Base-by-base conservation (phyloP, 2,329 filamentous ascomycete genomes). In the Boeremia lycopersici region DNA sequence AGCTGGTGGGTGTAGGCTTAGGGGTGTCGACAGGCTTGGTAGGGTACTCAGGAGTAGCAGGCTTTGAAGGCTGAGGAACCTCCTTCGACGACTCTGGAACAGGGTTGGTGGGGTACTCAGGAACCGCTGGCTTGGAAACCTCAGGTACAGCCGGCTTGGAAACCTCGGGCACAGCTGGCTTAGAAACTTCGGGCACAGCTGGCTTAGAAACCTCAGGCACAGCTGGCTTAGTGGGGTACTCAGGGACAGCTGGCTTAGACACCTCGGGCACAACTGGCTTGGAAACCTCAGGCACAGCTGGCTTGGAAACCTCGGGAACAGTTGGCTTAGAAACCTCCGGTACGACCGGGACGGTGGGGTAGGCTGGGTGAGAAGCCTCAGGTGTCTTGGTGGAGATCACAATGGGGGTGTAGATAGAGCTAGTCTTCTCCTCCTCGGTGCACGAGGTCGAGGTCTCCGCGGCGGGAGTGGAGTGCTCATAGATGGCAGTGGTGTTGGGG, bases 401-500 rank as follows among this genome's bases (percentile, higher is more conserved):
- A 19, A 61, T 57, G 23, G 65, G 67, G 5, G 63, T 61, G 56
- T 66, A 64, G 44, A 90, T 79, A 45, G 80, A 75, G 63, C 88
- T 89, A 55, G 84, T 82, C 60, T 84, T 57, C 85, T 87, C 62
- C 90, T 71, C 59, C 89, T 93, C 64, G 83, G 89, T 56, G 88
- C 87, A 64, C 87, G 86, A 81, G 90, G 89, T 91, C 81, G 91
- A 92, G 59, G 83, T 84, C 75, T 89, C 89, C 29, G 89, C 84
- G 36, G 78, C 76, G 13, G 68, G 64, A 28, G 68, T 55, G 13
- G 67, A 66, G 15, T 48, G 48, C 26, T 65, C 61, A 42, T 62
- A 57, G 54, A 63, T 45, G 36, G 52, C 49, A 17, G 71, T 68
- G 28, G 66, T 62, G 65, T 71, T 72, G 19, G 61, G 55, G 23